Evolutionary conservation across 2,329 filamentous ascomycete genomes (phyloP), one percentile per base, ranked within the genome.

Genomic region (Cucurbitaria berberidis): DNA sequence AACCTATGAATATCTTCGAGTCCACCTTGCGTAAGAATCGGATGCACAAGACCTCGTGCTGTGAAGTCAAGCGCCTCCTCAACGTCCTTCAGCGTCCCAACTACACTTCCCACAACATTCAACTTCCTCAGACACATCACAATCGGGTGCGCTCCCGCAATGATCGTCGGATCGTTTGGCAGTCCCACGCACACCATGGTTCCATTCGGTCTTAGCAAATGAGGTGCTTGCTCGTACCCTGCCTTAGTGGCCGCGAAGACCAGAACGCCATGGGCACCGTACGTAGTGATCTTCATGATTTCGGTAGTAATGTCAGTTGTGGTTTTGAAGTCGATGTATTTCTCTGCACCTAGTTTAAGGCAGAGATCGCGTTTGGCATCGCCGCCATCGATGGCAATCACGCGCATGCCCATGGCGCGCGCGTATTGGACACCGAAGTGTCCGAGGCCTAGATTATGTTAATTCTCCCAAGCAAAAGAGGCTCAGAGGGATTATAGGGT

Each of bases 221-320:
- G 54, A 10, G 64, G 68, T 21, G 66, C 67, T 35, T 63, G 56
- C n/a, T 71, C 67, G 40, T 72, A 72, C 2, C 72, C 73, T 40
- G 73, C 67, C 49, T 68, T 74, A 8, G 74, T 70, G 45, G 74
- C 72, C 54, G 93, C 91, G 55, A 96, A 86, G 24, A 96, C 82
- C 57, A 96, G 81, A 51, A 93, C 91, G 29, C 90, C 92, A 67
- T 96, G 89, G 8, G 92, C 91, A 45, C 93, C 93, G 15, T 90
- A 68, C 2, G 53, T 63, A 4, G 79, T 76, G 15, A 80, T 68
- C 45, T 80, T 70, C 48, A 79, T 74, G 2, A 84, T 78, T 30
- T 77, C 77, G 9, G 60, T 59, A 8, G 55, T 43, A 15, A 96
- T 77, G 76, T 96, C 87, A 72, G 86, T 84, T 73, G 84, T 86